phyloP scores from a whole-genome alignment of 768 basidiomycete species.

The Mycena filopes region DNA sequence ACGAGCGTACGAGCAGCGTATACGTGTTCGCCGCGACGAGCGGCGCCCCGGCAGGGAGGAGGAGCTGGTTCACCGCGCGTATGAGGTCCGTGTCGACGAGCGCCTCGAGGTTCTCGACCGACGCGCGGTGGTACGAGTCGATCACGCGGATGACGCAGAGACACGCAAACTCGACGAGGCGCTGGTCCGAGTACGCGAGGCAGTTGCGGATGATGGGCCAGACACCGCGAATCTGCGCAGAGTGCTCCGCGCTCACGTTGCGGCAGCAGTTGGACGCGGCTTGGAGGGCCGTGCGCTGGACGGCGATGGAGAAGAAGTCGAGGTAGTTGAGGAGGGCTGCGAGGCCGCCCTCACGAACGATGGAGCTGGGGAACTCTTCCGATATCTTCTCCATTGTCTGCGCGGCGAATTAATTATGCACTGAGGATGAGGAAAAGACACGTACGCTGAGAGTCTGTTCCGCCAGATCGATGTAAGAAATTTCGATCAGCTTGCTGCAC shows the following conservation, averaged over 20 bases:
- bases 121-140: constrained; percentile 90
- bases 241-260: constrained; percentile 89
- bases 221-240: constrained; percentile 87
- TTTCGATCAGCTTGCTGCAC: constrained; percentile 96
- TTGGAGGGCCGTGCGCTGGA: constrained; percentile 95
- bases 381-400: constrained; percentile 99
- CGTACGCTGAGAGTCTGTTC: constrained; percentile 98
- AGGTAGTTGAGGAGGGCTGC: constrained; percentile 94
- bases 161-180: constrained; percentile 97
- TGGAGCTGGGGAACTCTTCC: constrained; percentile 95
- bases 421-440: constrained; percentile 37
- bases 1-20: constrained; percentile 84
- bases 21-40: constrained; percentile 89
- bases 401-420: not conserved
- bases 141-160: constrained; percentile 94
- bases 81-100: constrained; percentile 86
- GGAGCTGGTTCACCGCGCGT: constrained; percentile 83
- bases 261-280: constrained; percentile 98
- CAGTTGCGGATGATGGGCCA: constrained; percentile 96
- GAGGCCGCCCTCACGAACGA: constrained; percentile 95
- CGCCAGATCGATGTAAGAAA: constrained; percentile 97
- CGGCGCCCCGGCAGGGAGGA: constrained; percentile 88
- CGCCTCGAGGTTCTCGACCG: constrained; percentile 86
- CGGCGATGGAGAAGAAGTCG: constrained; percentile 98
- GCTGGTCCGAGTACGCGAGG: constrained; percentile 91